Evolutionary conservation across 1,139 yeast genomes (phyloP), one percentile per base, ranked within the genome.

Genomic region (Debaryomyces robertsiae): DNA sequence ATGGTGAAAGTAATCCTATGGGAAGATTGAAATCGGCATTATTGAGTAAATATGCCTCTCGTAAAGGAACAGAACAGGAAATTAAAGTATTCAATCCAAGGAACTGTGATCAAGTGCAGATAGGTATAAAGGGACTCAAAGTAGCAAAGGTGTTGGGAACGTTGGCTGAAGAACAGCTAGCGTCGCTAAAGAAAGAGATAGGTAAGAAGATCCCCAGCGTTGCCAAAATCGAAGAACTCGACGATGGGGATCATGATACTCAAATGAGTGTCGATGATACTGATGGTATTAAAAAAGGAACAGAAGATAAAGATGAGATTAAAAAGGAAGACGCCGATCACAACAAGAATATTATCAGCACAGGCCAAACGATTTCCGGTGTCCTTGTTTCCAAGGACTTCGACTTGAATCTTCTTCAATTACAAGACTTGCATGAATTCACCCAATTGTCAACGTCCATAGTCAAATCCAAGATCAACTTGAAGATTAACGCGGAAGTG

Each of bases 1-100:
- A 93, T 60, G 99, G 99, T n/a, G 99, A 93, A 58, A 82, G 95
- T 2, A 90, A 88, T 51, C 97, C 96, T 22, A 93, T 93, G 98
- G 98, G 98, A 43, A 81, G 98, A 58, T 69, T 93, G 41, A 93
- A 93, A 60, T 87, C 96, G 18, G 98, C 98, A 0, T 69, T 93
- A 33, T 69, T 90, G 52, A 88, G 96, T 44, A 90, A 90, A 60
- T 94, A 91, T 55, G 76, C 91, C 6, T 77, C 81, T 36, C 73
- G 88, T 39, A 90, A 85, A 58, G 91, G 90, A 6, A 89, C 97
- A 0, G 95, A 87, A 6, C 79, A 85, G 38, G 98, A 93, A 58
- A 91, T 91, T n/a, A 87, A 81, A 54, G 95, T 93, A 4, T 91
- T 78, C 65, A 93, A 90, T 51, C 99, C 99, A 2, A 79, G 88